Evolutionary conservation across 176 grass and related monocot genomes (phyloP).

Genomic region (Cenchrus purpureus): DNA sequence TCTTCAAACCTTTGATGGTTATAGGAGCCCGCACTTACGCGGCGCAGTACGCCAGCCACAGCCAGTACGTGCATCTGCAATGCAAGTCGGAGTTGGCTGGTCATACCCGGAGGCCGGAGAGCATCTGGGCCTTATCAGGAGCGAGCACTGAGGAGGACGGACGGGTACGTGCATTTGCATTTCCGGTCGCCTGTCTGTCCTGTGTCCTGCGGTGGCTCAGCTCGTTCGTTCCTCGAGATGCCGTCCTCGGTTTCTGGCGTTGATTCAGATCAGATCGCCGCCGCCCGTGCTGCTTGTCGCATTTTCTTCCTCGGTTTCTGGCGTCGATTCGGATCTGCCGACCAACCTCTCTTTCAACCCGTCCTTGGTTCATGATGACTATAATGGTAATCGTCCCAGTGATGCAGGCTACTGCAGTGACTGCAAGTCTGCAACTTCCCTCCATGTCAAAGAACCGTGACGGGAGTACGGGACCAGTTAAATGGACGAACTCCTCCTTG

Average conservation of each 20-base stretch:
- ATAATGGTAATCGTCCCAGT: not conserved
- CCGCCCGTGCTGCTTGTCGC: not conserved
- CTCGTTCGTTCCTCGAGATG: not conserved
- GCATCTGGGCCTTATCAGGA: too few relatives aligned
- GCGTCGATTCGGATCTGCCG: constrained; percentile 11
- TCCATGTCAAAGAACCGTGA: too few relatives aligned
- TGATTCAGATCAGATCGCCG: not conserved
- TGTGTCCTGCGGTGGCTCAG: not conserved
- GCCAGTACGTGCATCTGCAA: too few relatives aligned
- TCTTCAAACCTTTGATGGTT: too few relatives aligned
- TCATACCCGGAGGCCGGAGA: too few relatives aligned
- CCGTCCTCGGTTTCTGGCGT: not conserved
- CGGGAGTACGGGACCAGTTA: too few relatives aligned
- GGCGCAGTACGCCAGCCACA: too few relatives aligned
- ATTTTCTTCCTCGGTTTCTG: not conserved
- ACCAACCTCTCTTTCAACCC: not conserved
- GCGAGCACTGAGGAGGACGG: not conserved
- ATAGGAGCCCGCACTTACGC: too few relatives aligned
- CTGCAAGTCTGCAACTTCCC: not conserved
- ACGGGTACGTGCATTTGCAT: not conserved
- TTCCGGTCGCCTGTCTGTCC: not conserved
- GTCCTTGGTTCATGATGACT: constrained; percentile 10
- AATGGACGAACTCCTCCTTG: not conserved
- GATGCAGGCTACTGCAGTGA: not conserved
- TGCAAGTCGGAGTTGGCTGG: too few relatives aligned